Conservation (phyloP, 208 protist species). For the Trypanosoma grayi region DNA sequence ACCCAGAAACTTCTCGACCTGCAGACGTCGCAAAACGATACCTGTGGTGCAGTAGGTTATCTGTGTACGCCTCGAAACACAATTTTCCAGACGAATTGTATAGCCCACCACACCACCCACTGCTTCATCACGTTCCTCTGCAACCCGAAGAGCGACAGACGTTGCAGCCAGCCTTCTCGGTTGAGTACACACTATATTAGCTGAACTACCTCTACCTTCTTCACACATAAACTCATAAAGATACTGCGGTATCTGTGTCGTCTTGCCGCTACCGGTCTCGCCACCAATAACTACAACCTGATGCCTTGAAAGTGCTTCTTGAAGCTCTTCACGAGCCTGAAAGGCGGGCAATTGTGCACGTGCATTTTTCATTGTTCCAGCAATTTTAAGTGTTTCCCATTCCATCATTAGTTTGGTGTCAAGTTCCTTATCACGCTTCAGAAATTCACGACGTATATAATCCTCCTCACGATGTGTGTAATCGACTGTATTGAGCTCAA, state of each 20-base stretch:
- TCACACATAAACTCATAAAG: constrained; percentile 93
- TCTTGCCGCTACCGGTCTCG: constrained; percentile 98
- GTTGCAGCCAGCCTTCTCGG: constrained; percentile 92
- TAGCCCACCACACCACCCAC: constrained; percentile 92
- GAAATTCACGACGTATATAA: constrained; percentile 41
- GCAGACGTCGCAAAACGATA: constrained; percentile 89
- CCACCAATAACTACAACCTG: constrained; percentile 94
- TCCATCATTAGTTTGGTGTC: constrained; percentile 39
- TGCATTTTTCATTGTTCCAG: constrained; percentile 43
- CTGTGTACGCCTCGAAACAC: constrained; percentile 76
- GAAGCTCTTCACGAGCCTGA: constrained; percentile 64
- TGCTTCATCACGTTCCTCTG: constrained; percentile 88
- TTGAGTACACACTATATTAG: constrained; percentile 94
- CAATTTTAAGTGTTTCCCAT: constrained; percentile 59
- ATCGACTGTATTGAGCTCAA: constrained; percentile 69
- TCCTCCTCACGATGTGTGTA: constrained; percentile 23
- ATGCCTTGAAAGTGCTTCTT: constrained; percentile 52
- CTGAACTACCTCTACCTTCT: constrained; percentile 72
- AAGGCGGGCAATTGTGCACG: constrained; percentile 70
- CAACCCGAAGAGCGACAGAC: constrained; percentile 92
- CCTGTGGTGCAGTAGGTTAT: constrained; percentile 95
- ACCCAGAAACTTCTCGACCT: constrained; percentile 85
- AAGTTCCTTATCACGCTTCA: constrained; percentile 34
- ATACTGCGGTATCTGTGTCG: constrained; percentile 97
- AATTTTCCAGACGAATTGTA: constrained; percentile 92